Evolutionary conservation across 2,329 filamentous ascomycete species (phyloP).

Genomic region (Scedosporium minutisporum): DNA sequence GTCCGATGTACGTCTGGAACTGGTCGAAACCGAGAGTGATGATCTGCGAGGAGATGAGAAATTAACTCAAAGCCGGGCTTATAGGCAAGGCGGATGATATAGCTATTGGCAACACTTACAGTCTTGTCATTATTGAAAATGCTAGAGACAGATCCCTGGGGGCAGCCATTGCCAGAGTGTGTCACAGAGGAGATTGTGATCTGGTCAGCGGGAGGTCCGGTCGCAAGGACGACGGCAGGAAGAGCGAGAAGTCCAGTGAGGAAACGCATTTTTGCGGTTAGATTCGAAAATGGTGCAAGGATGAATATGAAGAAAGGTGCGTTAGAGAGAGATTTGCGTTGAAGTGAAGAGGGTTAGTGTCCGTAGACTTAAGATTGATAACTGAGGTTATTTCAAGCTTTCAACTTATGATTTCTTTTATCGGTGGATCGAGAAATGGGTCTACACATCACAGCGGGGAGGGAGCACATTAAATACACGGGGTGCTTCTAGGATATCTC

Average conservation of each 20-base stretch:
- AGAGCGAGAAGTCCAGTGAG: neutral
- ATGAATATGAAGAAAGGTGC: neutral
- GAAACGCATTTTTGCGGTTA: neutral
- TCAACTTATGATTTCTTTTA: neutral
- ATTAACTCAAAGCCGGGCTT: too few relatives aligned
- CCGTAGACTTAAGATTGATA: neutral
- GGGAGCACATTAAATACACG: neutral
- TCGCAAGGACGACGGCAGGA: slow-evolving; percentile 6
- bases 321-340: neutral
- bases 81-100: too few relatives aligned
- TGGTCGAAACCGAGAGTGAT: slow-evolving; percentile 10
- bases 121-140: slow-evolving; percentile 8
- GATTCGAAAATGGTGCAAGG: neutral
- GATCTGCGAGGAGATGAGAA: slow-evolving; percentile 1
- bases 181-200: slow-evolving; percentile 7
- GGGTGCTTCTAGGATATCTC: neutral
- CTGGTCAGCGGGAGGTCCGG: slow-evolving; percentile 3
- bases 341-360: neutral
- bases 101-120: neutral
- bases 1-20: slow-evolving; percentile 12
- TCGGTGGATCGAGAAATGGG: neutral
- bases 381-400: neutral
- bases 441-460: neutral
- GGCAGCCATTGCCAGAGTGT: slow-evolving; percentile 10
- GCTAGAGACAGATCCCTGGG: slow-evolving; percentile 8